phyloP scores from a whole-genome alignment of 75 land plant genomes.

The Pinus albicaulis region DNA sequence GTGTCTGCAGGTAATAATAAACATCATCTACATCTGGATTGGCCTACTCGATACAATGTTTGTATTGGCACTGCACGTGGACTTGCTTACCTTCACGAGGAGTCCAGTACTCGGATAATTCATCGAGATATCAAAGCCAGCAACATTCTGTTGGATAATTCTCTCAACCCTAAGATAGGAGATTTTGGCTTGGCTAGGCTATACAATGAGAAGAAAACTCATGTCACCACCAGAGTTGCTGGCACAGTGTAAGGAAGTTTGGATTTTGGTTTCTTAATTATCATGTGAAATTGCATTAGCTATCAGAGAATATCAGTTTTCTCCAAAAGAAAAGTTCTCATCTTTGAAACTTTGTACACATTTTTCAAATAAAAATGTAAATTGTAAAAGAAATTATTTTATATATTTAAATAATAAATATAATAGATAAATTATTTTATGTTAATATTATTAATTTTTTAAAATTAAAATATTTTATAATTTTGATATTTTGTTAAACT shows the following conservation, averaged over 20 bases:
- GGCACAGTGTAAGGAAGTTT: slow-evolving; percentile 73
- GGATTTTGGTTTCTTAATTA: neutral
- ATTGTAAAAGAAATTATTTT: no score
- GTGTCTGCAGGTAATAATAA: neutral
- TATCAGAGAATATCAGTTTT: neutral
- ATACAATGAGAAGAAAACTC: slow-evolving; percentile 77
- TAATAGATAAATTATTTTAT: no score
- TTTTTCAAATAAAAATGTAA: no score
- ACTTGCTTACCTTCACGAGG: slow-evolving; percentile 87
- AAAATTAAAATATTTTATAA: no score
- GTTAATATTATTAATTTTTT: no score
- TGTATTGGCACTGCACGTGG: slow-evolving; percentile 72
- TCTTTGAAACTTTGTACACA: no score
- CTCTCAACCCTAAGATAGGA: slow-evolving; percentile 70
- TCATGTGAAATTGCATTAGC: neutral
- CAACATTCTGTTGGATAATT: slow-evolving; percentile 75
- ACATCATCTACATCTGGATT: slow-evolving; percentile 23
- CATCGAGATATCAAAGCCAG: slow-evolving; percentile 94
- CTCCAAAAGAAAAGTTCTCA: no score
- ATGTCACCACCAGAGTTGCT: slow-evolving; percentile 86
- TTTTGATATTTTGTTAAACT: no score
- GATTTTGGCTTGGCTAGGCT: slow-evolving; percentile 96
- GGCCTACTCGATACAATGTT: slow-evolving; percentile 49
- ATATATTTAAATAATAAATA: no score
- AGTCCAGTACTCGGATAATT: slow-evolving; percentile 62